phyloP scores from a whole-genome alignment of 176 grass and related monocot species.

The Thinopyrum elongatum region DNA sequence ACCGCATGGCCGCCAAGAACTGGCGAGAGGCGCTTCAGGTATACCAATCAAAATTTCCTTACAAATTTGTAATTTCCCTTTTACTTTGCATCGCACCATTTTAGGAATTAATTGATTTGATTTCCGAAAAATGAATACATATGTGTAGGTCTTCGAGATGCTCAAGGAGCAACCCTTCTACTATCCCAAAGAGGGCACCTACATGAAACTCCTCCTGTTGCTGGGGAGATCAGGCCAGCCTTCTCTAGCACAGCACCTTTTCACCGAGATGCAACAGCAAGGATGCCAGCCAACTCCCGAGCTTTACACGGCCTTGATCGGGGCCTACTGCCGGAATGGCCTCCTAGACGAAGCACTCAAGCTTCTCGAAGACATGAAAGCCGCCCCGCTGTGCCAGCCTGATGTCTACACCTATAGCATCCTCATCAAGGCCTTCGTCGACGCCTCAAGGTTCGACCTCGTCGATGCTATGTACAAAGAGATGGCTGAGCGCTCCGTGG shows the following conservation, averaged over 20 bases:
- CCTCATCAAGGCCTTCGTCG: slow-evolving; percentile 75
- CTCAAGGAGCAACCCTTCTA: slow-evolving; percentile 83
- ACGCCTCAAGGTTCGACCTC: slow-evolving; percentile 57
- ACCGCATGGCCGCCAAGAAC: slow-evolving; percentile 58
- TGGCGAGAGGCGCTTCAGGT: slow-evolving; percentile 74
- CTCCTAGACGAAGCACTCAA: slow-evolving; percentile 66
- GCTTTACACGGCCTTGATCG: slow-evolving; percentile 76
- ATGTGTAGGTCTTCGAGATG: slow-evolving; percentile 70
- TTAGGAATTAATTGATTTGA: background rate
- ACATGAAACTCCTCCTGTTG: slow-evolving; percentile 78
- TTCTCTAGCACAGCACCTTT: slow-evolving; percentile 48
- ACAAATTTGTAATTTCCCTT: background rate
- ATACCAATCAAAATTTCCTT: background rate
- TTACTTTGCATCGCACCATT: background rate
- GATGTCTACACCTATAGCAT: slow-evolving; percentile 94
- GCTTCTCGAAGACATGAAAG: slow-evolving; percentile 68
- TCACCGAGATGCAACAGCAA: slow-evolving; percentile 58
- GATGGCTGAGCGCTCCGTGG: slow-evolving; percentile 62
- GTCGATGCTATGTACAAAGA: slow-evolving; percentile 67
- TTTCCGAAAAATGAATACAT: background rate
- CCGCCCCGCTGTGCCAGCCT: slow-evolving; percentile 62
- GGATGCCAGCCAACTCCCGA: slow-evolving; percentile 60
- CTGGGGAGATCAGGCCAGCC: slow-evolving; percentile 71
- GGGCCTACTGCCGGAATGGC: slow-evolving; percentile 58
- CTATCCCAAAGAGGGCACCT: slow-evolving; percentile 76